Evolutionary conservation across 495 filamentous ascomycete genomes (phyloP).

Genomic region (Tuber umbilicatum): DNA sequence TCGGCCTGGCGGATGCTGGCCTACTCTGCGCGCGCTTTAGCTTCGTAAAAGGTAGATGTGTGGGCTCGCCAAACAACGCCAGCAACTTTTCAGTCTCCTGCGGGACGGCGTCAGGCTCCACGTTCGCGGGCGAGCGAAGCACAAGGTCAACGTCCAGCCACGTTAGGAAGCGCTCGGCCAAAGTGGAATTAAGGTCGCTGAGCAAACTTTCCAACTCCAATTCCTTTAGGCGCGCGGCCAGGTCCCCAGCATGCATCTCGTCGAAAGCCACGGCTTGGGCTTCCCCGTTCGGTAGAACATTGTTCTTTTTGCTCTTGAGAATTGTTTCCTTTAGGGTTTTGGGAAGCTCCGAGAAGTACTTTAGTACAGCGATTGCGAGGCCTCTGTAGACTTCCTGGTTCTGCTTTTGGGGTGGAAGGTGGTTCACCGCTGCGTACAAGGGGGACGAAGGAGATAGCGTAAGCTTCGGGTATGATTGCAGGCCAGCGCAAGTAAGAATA

Average conservation of each 20-base stretch:
- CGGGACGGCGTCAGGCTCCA: constrained; percentile 50
- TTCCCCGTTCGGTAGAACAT: constrained; percentile 25
- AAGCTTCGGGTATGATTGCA: constrained; percentile 79
- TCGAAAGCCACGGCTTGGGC: constrained; percentile 54
- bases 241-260: constrained; percentile 84
- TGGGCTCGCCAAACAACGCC: constrained; percentile 67
- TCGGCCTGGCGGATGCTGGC: constrained; percentile 64
- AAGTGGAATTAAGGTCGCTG: constrained; percentile 59
- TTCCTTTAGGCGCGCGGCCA: constrained; percentile 73
- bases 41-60: constrained; percentile 82
- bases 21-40: constrained; percentile 80
- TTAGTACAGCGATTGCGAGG: constrained; percentile 81
- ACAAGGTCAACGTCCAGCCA: constrained; percentile 87
- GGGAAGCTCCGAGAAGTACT: constrained; percentile 85
- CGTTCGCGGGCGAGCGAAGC: constrained; percentile 58
- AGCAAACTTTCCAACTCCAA: constrained; percentile 74
- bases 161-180: constrained; percentile 68
- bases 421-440: constrained; percentile 83
- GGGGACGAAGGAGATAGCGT: constrained; percentile 90
- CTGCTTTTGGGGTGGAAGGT: constrained; percentile 78
- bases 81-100: constrained; percentile 57
- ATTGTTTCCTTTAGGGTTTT: constrained; percentile 60
- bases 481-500: constrained; percentile 79
- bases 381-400: constrained; percentile 84
- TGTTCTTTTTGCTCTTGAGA: constrained; percentile 34